A percentile compares a stretch with the other conserved stretches of the same genome.
Conservation (phyloP, 2,329 filamentous ascomycete species). For the Hymenoscyphus occultus region DNA sequence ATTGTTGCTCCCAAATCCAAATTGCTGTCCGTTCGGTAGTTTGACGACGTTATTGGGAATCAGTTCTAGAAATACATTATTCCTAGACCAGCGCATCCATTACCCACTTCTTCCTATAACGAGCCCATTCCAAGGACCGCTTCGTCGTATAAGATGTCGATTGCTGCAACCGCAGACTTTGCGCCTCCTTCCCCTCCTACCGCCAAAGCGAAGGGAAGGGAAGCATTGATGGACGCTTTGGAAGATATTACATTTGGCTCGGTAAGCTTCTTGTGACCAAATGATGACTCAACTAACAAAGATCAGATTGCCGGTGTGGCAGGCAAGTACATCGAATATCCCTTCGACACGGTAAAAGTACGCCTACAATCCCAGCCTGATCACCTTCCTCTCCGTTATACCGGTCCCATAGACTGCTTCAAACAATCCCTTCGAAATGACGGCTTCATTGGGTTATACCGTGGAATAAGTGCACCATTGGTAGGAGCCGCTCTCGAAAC, state of each 20-base stretch:
- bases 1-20: not conserved
- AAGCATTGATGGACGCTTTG: constrained; percentile 53
- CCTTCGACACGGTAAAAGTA: constrained; percentile 98
- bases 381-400: constrained; percentile 75
- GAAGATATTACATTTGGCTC: constrained; percentile 90
- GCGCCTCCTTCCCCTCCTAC: constrained; percentile 14
- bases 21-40: not conserved
- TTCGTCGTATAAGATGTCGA: constrained; percentile 25
- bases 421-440: constrained; percentile 76
- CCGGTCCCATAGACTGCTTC: constrained; percentile 89
- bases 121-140: not conserved
- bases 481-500: constrained; percentile 90
- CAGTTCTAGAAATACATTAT: not conserved
- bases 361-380: constrained; percentile 94
- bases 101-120: not conserved
- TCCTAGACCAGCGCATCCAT: not conserved
- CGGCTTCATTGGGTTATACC: constrained; percentile 74
- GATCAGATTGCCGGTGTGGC: constrained; percentile 73
- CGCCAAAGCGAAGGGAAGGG: constrained; percentile 23
- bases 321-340: constrained; percentile 96
- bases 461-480: constrained; percentile 88
- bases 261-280: constrained; percentile 45
- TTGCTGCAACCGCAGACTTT: constrained; percentile 27
- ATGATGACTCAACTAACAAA: constrained; percentile 13
- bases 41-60: not conserved